A percentile compares a stretch with the other conserved stretches of the same genome.
These are phyloP conservation scores for Epichloe elymi DNA, from an alignment of 2,329 filamentous ascomycete species.

Conservation along the genomic window DNA sequence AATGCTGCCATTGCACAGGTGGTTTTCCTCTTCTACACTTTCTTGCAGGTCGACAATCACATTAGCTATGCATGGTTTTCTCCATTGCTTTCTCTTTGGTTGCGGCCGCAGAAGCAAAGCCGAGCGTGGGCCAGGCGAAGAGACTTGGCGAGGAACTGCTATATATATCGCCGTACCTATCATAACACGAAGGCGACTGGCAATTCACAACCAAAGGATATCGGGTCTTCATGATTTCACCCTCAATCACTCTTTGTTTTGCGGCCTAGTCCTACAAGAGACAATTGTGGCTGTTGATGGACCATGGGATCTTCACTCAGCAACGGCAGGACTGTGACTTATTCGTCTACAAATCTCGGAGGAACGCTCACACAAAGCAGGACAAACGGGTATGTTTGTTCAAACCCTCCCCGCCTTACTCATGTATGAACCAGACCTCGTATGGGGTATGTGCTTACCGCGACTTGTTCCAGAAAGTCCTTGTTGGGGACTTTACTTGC, in stretches of 20 bases:
- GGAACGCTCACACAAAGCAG: slow-evolving; percentile 17
- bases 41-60: neutral
- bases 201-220: neutral
- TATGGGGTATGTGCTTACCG: neutral
- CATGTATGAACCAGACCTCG: neutral
- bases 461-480: slow-evolving; percentile 19
- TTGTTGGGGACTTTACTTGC: slow-evolving; percentile 26
- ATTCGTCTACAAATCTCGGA: slow-evolving; percentile 1
- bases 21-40: neutral
- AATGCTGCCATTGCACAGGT: too few species aligned
- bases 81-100: neutral
- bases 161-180: neutral
- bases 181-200: neutral
- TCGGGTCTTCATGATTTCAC: neutral
- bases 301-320: slow-evolving; percentile 1
- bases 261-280: neutral
- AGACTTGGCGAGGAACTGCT: neutral
- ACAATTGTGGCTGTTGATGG: neutral
- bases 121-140: neutral
- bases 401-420: neutral
- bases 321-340: neutral
- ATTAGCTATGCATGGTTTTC: neutral
- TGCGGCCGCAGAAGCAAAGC: neutral
- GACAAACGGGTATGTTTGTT: slow-evolving; percentile 26
- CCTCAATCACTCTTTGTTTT: neutral